phyloP scores from a whole-genome alignment of 352 stramenopile species.

The Saprolegnia parasitica region DNA sequence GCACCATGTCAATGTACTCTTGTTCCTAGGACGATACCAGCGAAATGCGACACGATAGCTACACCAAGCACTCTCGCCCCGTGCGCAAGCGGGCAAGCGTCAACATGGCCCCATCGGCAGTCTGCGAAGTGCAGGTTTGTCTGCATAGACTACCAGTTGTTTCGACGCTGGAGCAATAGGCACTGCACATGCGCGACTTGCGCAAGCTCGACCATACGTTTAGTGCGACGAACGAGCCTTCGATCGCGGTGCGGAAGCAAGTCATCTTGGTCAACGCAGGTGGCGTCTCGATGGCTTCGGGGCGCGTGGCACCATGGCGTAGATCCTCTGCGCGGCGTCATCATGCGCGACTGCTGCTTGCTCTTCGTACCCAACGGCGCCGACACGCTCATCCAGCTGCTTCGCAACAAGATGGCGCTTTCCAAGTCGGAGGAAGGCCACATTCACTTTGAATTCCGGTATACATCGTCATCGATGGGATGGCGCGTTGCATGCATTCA shows the following conservation, averaged over 20 bases:
- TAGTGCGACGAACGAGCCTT: slow-evolving; percentile 35
- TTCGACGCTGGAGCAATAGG: slow-evolving; percentile 25
- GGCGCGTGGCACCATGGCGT: not conserved
- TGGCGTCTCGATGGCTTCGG: not conserved
- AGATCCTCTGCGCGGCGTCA: slow-evolving; percentile 44
- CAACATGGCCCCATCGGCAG: not conserved
- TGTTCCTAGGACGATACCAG: not conserved
- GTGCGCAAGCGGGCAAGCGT: not conserved
- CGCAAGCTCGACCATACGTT: slow-evolving; percentile 43
- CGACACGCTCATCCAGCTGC: slow-evolving; percentile 41
- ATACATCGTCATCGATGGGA: not conserved
- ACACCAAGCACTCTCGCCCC: not conserved
- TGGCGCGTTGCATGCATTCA: not conserved
- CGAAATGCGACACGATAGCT: not conserved
- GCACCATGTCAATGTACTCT: not conserved
- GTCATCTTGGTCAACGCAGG: slow-evolving; percentile 43
- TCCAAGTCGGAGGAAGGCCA: slow-evolving; percentile 21
- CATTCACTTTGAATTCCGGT: slow-evolving; percentile 28
- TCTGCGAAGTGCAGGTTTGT: slow-evolving; percentile 6
- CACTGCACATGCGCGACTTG: slow-evolving; percentile 44
- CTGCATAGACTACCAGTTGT: not conserved
- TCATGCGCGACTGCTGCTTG: slow-evolving; percentile 42
- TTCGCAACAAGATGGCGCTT: slow-evolving; percentile 39
- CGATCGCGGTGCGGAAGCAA: slow-evolving; percentile 42
- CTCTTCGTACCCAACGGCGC: slow-evolving; percentile 45